Evolutionary conservation across 1,284 basidiomycete species (phyloP), one percentile per base, ranked within the genome.

Genomic region (Wallemia hederae): DNA sequence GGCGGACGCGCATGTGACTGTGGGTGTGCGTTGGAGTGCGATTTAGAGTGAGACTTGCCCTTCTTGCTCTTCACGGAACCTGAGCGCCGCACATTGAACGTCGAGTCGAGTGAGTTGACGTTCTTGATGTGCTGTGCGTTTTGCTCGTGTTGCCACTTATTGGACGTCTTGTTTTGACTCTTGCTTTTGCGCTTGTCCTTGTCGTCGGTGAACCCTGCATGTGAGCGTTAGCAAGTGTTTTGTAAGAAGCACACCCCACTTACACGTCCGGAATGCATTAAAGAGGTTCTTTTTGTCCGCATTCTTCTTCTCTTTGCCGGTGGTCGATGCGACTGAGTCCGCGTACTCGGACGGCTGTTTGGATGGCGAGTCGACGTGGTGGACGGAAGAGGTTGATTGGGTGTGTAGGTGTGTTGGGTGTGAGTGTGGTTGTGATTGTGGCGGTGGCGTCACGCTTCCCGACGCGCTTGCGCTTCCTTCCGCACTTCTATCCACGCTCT

Each of bases 401-500:
- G n/a, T n/a, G n/a, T n/a, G n/a, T n/a, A n/a, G n/a, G n/a, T n/a
- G n/a, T n/a, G n/a, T n/a, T n/a, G n/a, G n/a, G n/a, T n/a, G n/a
- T n/a, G n/a, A n/a, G n/a, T n/a, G n/a, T n/a, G n/a, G 24, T 22
- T 57, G 9, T 57, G 61, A n/a, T 3, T 60, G 19, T 55, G 55
- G 57, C 24, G 61, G 59, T 22, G 26, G 55, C 9, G 55, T 24
- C 14, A 58, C 57, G 24, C 11, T 31, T 11, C 19, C 15, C 34
- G 34, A 39, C 34, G 34, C 34, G 15, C 34, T n/a, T 15, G n/a
- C 14, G 27, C 14, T 5, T 26, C 34, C 27, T 59, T 49, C 24
- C 39, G 19, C 39, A 56, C 39, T 9, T 33, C 22, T 55, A 60
- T 59, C 27, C 55, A 58, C 56, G 58, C 60, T n/a, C 14, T n/a